Evolutionary conservation across 805 yeast genomes (phyloP), one percentile per base, ranked within the genome.

Genomic region (Diddensiella transvaalensis): DNA sequence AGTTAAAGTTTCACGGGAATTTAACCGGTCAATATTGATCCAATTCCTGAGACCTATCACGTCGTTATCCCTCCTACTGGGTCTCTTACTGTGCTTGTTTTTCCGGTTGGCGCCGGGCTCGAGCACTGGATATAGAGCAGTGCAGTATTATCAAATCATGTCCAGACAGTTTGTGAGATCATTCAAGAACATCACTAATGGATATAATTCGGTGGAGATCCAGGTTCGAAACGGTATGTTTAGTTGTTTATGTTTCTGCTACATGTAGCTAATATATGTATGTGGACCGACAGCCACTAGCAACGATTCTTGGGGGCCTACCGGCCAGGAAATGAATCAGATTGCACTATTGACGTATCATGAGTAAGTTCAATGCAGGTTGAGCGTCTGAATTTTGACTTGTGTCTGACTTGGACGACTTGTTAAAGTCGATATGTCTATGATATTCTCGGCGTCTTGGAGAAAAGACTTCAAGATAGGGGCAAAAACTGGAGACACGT

Each of bases 401-500:
- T 40, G 23, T 21, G 29, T 17, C 40, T 17, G n/a, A 15, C 22
- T 8, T 4, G 18, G 10, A 24, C 26, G 51, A 8, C 11, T 26
- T 13, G 32, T 8, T 8, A 26, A 8, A 26, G 57, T 51, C 78
- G 82, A 2, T 95, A 87, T 57, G 82, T 88, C 57, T 73, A 87
- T 60, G 95, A 89, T 61, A 80, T 89, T 38, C 84, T 91, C 89
- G 96, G 87, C 62, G 86, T 90, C 81, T 68, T 91, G 37, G 97
- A 91, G 67, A 81, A 88, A 56, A 78, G 99, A 54, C 72, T 91
- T 54, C 90, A 90, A 62, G 98, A 91, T 62, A 89, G 88, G 71
- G 98, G 97, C 50, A 90, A 88, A 65, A 85, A 90, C 68, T 91
- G 97, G 97, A 79, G 96, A 55, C 99, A 91, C 64, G 89, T 91